Percentiles rank a stretch among this genome's conserved stretches.
Evolutionary conservation across 2,329 filamentous ascomycete species (phyloP).

Genomic region (Cytospora piceicola): DNA sequence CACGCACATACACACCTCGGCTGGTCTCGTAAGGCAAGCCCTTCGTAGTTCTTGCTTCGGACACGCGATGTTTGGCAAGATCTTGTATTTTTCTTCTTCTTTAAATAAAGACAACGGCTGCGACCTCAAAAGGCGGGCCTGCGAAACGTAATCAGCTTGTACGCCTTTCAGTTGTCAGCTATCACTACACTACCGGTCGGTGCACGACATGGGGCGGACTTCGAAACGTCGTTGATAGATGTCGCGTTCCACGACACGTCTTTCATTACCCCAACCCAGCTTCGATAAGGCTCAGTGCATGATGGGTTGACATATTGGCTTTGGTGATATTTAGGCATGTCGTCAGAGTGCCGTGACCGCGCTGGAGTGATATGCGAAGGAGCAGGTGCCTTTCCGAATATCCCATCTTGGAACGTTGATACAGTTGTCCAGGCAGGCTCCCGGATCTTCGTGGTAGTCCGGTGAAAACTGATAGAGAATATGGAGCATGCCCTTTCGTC

Average conservation of each 20-base stretch:
- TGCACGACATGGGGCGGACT: background rate
- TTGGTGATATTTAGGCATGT: background rate
- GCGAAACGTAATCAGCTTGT: background rate
- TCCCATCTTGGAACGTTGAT: background rate
- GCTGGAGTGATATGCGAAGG: too few species aligned
- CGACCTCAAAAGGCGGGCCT: background rate
- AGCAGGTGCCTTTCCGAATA: too few species aligned
- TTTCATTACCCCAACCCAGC: too few species aligned
- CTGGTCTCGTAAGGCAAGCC: background rate
- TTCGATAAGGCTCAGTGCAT: too few species aligned
- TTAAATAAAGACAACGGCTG: background rate
- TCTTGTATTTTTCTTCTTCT: background rate
- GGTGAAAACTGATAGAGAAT: background rate
- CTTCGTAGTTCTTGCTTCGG: background rate
- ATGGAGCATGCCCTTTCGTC: background rate
- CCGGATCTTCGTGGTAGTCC: background rate
- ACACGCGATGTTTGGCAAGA: background rate
- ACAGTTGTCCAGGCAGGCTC: background rate
- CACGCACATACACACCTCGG: background rate
- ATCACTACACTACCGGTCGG: background rate
- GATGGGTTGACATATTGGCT: background rate
- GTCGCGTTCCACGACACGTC: background rate
- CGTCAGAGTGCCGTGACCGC: background rate
- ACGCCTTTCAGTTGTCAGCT: background rate
- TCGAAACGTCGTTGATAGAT: background rate